phyloP scores from a whole-genome alignment of 2,329 filamentous ascomycete species.

The Arthrobotrys sphaeroides region DNA sequence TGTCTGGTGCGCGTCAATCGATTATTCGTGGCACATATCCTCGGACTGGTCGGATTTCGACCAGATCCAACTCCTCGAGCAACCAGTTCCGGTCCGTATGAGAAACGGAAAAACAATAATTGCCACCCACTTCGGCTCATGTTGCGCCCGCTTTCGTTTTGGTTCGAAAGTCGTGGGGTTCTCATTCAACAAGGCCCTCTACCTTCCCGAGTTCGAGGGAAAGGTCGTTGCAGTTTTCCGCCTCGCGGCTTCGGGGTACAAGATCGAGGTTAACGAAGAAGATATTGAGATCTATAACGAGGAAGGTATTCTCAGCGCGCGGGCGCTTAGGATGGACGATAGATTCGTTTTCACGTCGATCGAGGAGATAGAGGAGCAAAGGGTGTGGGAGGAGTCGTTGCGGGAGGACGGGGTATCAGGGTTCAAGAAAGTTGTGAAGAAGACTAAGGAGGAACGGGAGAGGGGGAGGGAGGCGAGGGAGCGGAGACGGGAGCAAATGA shows the following conservation, averaged over 20 bases:
- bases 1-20: slow-evolving; percentile 28
- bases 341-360: slow-evolving; percentile 23
- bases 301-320: slow-evolving; percentile 5
- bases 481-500: not conserved
- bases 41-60: slow-evolving; percentile 26
- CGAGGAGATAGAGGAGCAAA: slow-evolving; percentile 17
- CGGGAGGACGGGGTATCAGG: not conserved
- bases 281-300: not conserved
- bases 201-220: slow-evolving; percentile 31
- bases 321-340: slow-evolving; percentile 15
- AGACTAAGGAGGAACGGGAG: not conserved
- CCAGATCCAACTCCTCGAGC: slow-evolving; percentile 8
- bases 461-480: not conserved
- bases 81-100: not conserved
- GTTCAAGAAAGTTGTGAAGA: not conserved
- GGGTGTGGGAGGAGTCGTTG: not conserved
- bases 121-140: slow-evolving; percentile 1
- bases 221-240: slow-evolving; percentile 15
- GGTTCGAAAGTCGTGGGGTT: not conserved
- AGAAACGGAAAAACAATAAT: slow-evolving; percentile 23
- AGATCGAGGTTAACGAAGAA: slow-evolving; percentile 4
- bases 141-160: not conserved
- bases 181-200: not conserved
- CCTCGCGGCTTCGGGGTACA: not conserved
- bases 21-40: slow-evolving; percentile 29